Base-by-base conservation (phyloP, 805 yeast genomes). In the Metschnikowia hibisci region DNA sequence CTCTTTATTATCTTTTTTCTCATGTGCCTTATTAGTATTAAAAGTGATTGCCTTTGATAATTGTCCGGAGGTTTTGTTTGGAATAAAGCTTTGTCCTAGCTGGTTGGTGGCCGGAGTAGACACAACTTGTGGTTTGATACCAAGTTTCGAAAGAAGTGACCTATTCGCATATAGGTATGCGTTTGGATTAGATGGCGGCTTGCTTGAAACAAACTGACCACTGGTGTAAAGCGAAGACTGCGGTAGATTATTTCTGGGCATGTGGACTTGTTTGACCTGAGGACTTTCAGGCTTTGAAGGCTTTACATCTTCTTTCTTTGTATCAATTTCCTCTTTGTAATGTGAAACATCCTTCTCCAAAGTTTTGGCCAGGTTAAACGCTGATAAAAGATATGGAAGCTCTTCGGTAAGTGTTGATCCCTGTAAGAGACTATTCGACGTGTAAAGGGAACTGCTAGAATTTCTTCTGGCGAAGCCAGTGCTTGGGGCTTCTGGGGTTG, bases 301-400 rank as follows among this genome's bases (percentile, higher is more conserved):
- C 18, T 23, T 23, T 9, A n/a, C 27, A 14, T 12, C 30, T 5
- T 26, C 15, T 30, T 32, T 20, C 23, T 20, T 23, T 7, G 29
- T 26, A 9, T 16, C 26, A n/a, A 34, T 20, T 20, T 36, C 31
- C n/a, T 42, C 45, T 3, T 43, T 30, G 43, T 32, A 56, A 28
- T 59, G 54, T 16, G 42, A 46, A 10, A 51, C 45, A 11, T 53
- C 87, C 48, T 76, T 75, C 44, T 80, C 84, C 12, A 79, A 62
- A 29, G 71, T 75, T 49, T 72, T 78, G 3, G 83, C 84, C 46
- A 79, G 77, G 56, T 78, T 75, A 55, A 83, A 84, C 13, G 87
- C 89, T 16, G 77, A 69, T 74, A 83, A 67, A 54, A 84, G 61
- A 45, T 74, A 74, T 1, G 91, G 91, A 47, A 84, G 58, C 55